These are phyloP conservation scores for Ophioceras dolichostomum DNA, from an alignment of 2,329 filamentous ascomycete genomes.

Conservation along the genomic window DNA sequence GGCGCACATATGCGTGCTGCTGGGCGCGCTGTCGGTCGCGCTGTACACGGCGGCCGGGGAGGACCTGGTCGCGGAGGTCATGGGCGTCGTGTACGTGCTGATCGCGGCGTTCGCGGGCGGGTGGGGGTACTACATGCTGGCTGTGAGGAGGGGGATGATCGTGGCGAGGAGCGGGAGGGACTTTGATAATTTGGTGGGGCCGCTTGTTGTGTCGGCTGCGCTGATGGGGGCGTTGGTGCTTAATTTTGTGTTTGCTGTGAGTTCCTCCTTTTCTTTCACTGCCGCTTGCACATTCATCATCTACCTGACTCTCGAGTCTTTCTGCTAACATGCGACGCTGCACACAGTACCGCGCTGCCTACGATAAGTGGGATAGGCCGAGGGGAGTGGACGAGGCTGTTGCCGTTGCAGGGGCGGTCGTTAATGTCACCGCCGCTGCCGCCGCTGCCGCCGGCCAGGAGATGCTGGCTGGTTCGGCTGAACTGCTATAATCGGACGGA, in stretches of 20 bases:
- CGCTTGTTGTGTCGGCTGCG: slow-evolving; percentile 69
- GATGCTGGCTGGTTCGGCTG: too few relatives aligned
- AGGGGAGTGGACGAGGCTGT: background rate
- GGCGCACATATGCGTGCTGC: slow-evolving; percentile 86
- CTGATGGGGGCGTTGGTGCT: slow-evolving; percentile 66
- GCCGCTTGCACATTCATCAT: too few relatives aligned
- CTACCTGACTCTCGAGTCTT: background rate
- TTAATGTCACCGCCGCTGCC: too few relatives aligned
- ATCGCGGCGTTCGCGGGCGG: slow-evolving; percentile 73
- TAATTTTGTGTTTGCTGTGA: slow-evolving; percentile 82
- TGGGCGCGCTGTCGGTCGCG: slow-evolving; percentile 72
- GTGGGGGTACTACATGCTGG: slow-evolving; percentile 84
- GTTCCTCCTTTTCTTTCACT: slow-evolving; percentile 10
- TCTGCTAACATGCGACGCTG: background rate
- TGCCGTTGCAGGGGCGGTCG: too few relatives aligned
- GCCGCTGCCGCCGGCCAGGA: too few relatives aligned
- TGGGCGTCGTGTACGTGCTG: slow-evolving; percentile 73
- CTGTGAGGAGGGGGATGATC: slow-evolving; percentile 66
- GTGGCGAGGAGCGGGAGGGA: slow-evolving; percentile 77
- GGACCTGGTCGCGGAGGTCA: slow-evolving; percentile 60
- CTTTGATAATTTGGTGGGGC: slow-evolving; percentile 81
- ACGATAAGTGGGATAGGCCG: slow-evolving; percentile 7
- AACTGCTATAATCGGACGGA: too few relatives aligned
- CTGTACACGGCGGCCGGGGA: slow-evolving; percentile 72
- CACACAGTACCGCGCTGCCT: slow-evolving; percentile 9